A percentile compares a stretch with the other conserved stretches of the same genome.
Conservation (phyloP, 768 basidiomycete species). For the Ephemerocybe angulata region DNA sequence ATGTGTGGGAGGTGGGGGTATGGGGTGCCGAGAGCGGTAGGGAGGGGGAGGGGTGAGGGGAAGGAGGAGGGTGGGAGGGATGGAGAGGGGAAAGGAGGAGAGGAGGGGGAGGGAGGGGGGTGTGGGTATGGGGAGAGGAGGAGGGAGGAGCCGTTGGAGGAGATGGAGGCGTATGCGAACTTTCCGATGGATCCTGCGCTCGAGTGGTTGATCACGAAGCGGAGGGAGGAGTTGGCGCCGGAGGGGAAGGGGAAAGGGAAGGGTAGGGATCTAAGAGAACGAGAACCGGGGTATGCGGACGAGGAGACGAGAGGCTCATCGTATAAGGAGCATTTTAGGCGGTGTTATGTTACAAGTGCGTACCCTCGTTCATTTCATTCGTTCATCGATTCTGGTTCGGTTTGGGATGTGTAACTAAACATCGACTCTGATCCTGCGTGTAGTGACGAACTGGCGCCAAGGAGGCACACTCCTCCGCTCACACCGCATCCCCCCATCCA, state of each 20-base stretch:
- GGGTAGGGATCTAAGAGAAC: background rate
- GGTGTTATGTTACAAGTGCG: constrained; percentile 69
- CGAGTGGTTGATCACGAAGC: constrained; percentile 33
- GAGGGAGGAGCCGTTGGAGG: constrained; percentile 19
- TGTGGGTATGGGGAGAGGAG: no score
- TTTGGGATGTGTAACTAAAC: no score
- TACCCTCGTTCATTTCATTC: background rate
- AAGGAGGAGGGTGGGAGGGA: constrained; percentile 3
- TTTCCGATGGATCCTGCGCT: constrained; percentile 39
- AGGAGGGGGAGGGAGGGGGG: no score
- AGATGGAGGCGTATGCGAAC: constrained; percentile 27
- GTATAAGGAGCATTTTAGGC: constrained; percentile 68
- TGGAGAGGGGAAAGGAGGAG: background rate
- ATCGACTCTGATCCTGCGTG: no score
- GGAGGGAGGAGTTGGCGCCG: constrained; percentile 13
- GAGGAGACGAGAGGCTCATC: constrained; percentile 35
- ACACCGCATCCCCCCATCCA: constrained; percentile 51
- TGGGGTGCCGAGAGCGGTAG: constrained; percentile 30
- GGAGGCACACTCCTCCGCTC: constrained; percentile 69
- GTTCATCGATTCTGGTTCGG: no score
- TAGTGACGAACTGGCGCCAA: constrained; percentile 78
- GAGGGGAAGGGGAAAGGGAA: constrained; percentile 8
- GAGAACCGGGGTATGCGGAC: background rate
- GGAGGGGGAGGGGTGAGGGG: constrained; percentile 5
- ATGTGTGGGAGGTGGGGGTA: constrained; percentile 65